Conservation (phyloP, 2,329 filamentous ascomycete genomes). For the Arthrobotrys megalospora region DNA sequence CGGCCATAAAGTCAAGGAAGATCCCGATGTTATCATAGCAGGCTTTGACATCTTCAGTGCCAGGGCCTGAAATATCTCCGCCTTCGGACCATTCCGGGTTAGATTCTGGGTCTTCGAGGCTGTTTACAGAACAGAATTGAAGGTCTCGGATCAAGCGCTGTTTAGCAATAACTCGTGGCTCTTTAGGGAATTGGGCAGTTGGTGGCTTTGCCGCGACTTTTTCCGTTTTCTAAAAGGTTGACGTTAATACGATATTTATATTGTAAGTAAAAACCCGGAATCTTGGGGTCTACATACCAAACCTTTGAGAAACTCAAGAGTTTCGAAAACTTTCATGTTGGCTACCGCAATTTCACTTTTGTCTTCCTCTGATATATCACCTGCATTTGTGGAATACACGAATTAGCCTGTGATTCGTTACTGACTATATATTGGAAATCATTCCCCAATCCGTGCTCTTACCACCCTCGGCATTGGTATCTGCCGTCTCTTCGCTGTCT, state of each 20-base stretch:
- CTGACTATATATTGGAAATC: too few species aligned
- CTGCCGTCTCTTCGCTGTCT: not conserved
- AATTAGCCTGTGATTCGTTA: too few species aligned
- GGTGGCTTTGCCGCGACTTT: not conserved
- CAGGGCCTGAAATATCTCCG: not conserved
- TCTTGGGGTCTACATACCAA: not conserved
- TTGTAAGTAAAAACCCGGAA: too few species aligned
- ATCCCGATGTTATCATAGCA: slow-evolving; percentile 12
- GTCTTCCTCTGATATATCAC: slow-evolving; percentile 1
- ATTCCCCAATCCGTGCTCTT: too few species aligned
- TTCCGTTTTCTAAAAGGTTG: not conserved
- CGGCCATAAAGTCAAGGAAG: slow-evolving; percentile 10
- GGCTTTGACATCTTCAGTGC: not conserved
- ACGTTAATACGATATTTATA: not conserved
- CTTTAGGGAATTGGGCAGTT: not conserved
- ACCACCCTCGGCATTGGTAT: too few species aligned
- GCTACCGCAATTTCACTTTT: not conserved
- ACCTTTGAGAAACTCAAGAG: not conserved
- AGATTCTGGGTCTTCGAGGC: not conserved
- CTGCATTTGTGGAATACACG: not conserved
- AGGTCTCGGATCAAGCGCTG: not conserved
- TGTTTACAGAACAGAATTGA: not conserved
- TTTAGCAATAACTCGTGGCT: not conserved
- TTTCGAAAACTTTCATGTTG: not conserved
- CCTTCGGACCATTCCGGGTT: slow-evolving; percentile 6